These are phyloP conservation scores for Neurospora cerealis DNA, from an alignment of 495 filamentous ascomycete genomes.

Conservation along the genomic window DNA sequence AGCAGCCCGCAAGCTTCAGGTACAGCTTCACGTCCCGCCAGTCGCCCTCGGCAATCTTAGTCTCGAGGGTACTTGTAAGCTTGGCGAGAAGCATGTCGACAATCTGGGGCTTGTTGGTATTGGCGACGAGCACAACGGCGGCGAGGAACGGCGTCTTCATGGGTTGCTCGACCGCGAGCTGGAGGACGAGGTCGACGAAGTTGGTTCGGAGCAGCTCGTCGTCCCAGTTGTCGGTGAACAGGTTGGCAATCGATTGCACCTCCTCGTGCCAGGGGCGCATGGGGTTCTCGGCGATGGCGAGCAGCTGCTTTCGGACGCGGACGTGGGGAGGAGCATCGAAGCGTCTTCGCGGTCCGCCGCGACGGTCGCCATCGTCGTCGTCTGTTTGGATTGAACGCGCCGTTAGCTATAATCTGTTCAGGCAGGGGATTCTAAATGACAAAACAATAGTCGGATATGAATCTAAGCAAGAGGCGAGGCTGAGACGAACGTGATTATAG, in stretches of 20 bases:
- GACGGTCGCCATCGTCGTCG: constrained; percentile 63
- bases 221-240: constrained; percentile 68
- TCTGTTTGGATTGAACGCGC: constrained; percentile 2
- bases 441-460: background rate
- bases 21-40: constrained; percentile 90
- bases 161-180: constrained; percentile 80
- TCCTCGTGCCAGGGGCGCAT: constrained; percentile 75
- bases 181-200: constrained; percentile 61
- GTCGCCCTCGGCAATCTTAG: constrained; percentile 54
- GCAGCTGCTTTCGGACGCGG: constrained; percentile 69
- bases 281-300: constrained; percentile 79
- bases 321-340: constrained; percentile 69
- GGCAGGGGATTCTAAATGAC: background rate
- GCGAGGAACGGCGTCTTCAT: constrained; percentile 93
- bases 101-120: constrained; percentile 63
- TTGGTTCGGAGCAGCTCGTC: constrained; percentile 53
- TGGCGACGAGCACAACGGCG: constrained; percentile 64
- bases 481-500: background rate
- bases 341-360: constrained; percentile 62
- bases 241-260: constrained; percentile 60
- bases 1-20: constrained; percentile 72
- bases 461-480: background rate
- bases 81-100: constrained; percentile 55
- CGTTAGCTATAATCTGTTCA: background rate
- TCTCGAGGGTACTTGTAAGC: constrained; percentile 46